phyloP scores from a whole-genome alignment of 2,329 filamentous ascomycete genomes.

The Trichoderma sp. region DNA sequence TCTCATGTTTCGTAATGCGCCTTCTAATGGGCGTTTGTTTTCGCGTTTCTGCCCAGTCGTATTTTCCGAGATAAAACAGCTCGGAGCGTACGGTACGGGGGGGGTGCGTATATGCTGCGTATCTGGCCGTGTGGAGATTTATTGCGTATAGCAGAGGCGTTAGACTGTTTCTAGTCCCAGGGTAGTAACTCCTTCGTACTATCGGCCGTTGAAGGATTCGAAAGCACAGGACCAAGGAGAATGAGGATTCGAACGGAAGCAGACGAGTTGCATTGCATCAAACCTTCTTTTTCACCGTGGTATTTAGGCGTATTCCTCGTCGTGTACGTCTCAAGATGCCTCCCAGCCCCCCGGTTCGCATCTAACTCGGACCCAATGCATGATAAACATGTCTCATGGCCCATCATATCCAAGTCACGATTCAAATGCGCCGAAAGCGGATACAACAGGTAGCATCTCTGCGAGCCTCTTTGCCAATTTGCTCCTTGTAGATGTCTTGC shows the following conservation, averaged over 20 bases:
- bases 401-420: background rate
- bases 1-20: background rate
- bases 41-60: background rate
- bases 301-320: too few relatives aligned
- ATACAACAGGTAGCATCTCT: background rate
- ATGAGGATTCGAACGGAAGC: too few relatives aligned
- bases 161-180: too few relatives aligned
- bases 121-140: background rate
- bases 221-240: background rate
- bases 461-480: background rate
- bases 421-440: too few relatives aligned
- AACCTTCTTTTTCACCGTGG: too few relatives aligned
- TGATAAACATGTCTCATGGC: background rate
- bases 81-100: background rate
- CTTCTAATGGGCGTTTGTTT: background rate
- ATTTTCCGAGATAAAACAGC: background rate
- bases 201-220: background rate
- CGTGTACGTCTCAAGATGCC: too few relatives aligned
- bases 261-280: too few relatives aligned
- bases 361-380: background rate
- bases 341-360: too few relatives aligned
- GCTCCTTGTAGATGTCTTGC: background rate
- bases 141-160: background rate
- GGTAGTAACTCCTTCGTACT: background rate
- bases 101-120: background rate